Evolutionary conservation across 495 filamentous ascomycete species (phyloP).

Genomic region (Monascus purpureus): DNA sequence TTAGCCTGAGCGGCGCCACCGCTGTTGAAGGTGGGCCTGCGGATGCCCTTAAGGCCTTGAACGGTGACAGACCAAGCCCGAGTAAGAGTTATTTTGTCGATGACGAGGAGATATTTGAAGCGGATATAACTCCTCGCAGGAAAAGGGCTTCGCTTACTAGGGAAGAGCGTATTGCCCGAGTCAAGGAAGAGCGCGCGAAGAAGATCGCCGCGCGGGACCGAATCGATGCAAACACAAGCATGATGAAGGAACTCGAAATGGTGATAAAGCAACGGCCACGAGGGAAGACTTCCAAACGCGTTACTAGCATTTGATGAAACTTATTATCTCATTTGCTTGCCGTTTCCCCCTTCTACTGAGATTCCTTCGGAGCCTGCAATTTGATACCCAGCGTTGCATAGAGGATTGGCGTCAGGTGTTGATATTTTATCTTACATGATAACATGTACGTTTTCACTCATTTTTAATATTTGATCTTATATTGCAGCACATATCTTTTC

Average conservation of each 20-base stretch:
- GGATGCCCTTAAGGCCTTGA: slow-evolving; percentile 64
- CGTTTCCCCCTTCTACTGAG: slow-evolving; percentile 1
- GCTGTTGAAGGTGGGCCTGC: slow-evolving; percentile 68
- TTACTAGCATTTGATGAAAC: slow-evolving; percentile 31
- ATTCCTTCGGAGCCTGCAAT: slow-evolving; percentile 7
- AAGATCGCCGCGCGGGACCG: slow-evolving; percentile 56
- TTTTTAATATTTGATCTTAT: background rate
- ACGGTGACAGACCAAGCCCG: slow-evolving; percentile 33
- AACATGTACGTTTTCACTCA: background rate
- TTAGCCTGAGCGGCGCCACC: slow-evolving; percentile 70
- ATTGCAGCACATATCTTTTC: background rate
- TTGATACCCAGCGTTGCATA: slow-evolving; percentile 30
- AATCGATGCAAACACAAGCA: slow-evolving; percentile 63
- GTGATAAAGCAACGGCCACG: slow-evolving; percentile 67
- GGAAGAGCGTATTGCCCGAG: slow-evolving; percentile 78
- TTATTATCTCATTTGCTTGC: slow-evolving; percentile 2
- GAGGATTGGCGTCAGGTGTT: slow-evolving; percentile 26
- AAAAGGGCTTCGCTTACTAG: slow-evolving; percentile 60
- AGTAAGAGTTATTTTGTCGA: slow-evolving; percentile 18
- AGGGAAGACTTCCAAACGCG: slow-evolving; percentile 29
- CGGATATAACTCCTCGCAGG: slow-evolving; percentile 50
- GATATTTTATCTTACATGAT: background rate
- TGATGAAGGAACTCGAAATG: slow-evolving; percentile 84
- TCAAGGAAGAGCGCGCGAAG: slow-evolving; percentile 70
- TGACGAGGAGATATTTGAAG: slow-evolving; percentile 78